Evolutionary conservation across 495 filamentous ascomycete species (phyloP), one percentile per base, ranked within the genome.

Genomic region (Lineolata rhizophorae): DNA sequence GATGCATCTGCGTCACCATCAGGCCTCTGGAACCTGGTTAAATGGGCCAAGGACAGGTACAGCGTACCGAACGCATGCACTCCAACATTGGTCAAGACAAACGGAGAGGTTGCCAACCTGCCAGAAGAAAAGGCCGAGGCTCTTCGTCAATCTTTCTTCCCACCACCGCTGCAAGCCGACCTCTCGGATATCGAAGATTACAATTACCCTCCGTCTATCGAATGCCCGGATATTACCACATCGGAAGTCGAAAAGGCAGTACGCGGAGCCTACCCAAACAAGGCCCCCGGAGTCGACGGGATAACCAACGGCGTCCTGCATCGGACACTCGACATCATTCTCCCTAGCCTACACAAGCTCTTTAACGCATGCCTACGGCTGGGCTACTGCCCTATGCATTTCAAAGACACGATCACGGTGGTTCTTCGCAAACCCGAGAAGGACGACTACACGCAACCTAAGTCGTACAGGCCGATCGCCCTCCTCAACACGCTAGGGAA

Each of bases 401-500:
- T 50, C 30, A 44, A 46, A 25, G 13, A 37, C 20, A 43, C 40
- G 0, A 42, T 35, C n/a, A 55, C 43, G 9, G 35, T 57, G 0
- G 40, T 47, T 0, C 46, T 55, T 0, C 39, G 45, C 6, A 59
- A 57, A 20, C 34, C 27, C 5, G 43, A 39, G 0, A 45, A 48
- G 20, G 17, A 32, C 1, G 38, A 52, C 36, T 54, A 53, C 29
- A 37, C 39, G 1, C 12, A 34, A 3, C 39, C 48, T 0, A 53
- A 49, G 26, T 28, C 43, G 3, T 58, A 49, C 35, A 31, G 51
- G 5, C 44, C 44, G 0, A 47, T 58, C 17, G 50, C 50, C 0
- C 37, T 58, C 0, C 42, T 52, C 0, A 50, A 52, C 24, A 53
- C 47, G 1, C 20, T 58, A 3, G 47, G 45, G 0, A 58, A 58